Base-by-base conservation (phyloP, 1,284 basidiomycete genomes). In the Ustilago bromivora region DNA sequence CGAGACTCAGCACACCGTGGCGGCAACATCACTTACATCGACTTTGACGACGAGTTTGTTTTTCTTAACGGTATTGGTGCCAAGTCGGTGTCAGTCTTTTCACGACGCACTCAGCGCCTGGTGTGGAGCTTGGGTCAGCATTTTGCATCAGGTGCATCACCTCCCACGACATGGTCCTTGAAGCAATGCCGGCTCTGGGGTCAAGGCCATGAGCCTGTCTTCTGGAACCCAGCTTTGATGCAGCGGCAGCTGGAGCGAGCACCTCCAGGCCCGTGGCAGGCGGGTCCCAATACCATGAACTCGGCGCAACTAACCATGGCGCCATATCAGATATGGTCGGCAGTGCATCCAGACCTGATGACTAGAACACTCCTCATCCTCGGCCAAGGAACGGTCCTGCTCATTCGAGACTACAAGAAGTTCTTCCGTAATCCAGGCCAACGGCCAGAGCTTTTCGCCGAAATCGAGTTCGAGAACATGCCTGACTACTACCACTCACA, bases 31-130 rank as follows among this genome's bases (percentile, higher is more conserved):
- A 77, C 65, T 55, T 84, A 84, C 60, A 76, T 84, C 47, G 82
- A 83, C 57, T 82, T 82, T 70, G 82, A 84, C 60, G 75, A 82
- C 55, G 63, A 79, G 11, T 82, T 74, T 38, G 67, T 80, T 23
- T 84, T 81, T 43, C 66, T 84, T 51, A 66, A 59, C 31, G 81
- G 81, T 10, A 19, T 57, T 9, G 78, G 78, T 10, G 71, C 61
- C 32, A 74, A 78, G 56, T 66, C 65, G 28, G 67, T 83, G 15
- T 69, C 74, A 8, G 67, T 77, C 49, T 68, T 80, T 34, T 66
- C 66, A 32, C 78, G 82, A 9, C 54, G 43, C 32, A 69, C 73
- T 2, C 55, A 60, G 15, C 32, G 41, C 7, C 34, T 74, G 38
- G 72, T 79, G 2, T 83, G 81, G 82, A 76, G 54, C 32, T 31